Evolutionary conservation across 768 basidiomycete genomes (phyloP), one percentile per base, ranked within the genome.

Genomic region (Xanthoconium purpureum): DNA sequence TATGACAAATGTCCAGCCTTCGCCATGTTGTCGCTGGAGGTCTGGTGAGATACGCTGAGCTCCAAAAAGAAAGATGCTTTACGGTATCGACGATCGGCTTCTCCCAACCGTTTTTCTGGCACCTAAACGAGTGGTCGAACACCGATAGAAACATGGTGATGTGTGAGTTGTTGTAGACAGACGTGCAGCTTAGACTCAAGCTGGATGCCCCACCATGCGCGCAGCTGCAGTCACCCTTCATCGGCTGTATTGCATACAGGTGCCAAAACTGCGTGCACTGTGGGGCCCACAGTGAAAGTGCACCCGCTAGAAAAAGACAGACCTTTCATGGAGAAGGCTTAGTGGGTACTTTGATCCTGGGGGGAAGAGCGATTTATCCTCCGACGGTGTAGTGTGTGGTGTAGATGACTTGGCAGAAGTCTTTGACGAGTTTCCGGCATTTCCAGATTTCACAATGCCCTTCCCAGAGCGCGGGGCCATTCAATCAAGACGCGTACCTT

Each of bases 51-150:
- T 55, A 56, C 32, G 30, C 8, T n/a, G 20, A 20, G 3, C 36
- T 28, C 12, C n/a, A 47, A 17, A 35, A 14, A 28, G 18, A 30
- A 29, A 33, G 28, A 37, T 11, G 30, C 48, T 70, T 71, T 67
- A 92, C 91, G 29, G 89, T 83, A 52, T 93, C 85, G n/a, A 96
- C 81, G 9, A 73, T 63, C 1, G 94, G 88, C 58, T 87, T 87
- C 55, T 94, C 91, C 92, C 92, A 96, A 3, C 89, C 92, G 49
- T 82, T 79, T 71, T 95, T 94, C 67, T 93, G 91, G 66, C 92
- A 95, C 71, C 89, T 91, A 51, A 15, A 53, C 20, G 18, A 40
- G 4, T 37, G 45, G 47, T 17, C 35, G 8, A 45, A 12, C n/a
- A 33, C 13, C 20, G 6, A 35, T 28, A 52, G 29, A 48, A 29